Evolutionary conservation across 1,284 basidiomycete species (phyloP), one percentile per base, ranked within the genome.

Genomic region (Ceratorhiza oryzae-sativae): DNA sequence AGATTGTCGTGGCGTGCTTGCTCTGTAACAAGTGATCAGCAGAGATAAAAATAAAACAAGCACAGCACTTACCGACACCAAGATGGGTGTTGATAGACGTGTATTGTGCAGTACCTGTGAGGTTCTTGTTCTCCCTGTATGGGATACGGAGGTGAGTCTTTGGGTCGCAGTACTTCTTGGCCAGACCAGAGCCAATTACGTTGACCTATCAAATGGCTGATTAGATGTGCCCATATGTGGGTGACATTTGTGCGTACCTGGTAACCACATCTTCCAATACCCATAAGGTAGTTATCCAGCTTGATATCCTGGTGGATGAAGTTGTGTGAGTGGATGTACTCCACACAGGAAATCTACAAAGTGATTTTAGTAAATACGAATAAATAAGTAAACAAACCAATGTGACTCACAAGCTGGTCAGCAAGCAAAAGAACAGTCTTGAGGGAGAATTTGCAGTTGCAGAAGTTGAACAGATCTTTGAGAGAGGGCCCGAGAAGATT

Each of bases 251-350:
- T 20, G 15, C 51, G 32, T 45, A 59, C 67, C 83, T 99, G 97
- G 83, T 97, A 99, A 76, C 96, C 97, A 76, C 97, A 95, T 85
- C 98, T 99, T 77, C 97, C 97, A 75, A 99, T 98, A 51, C 97
- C 97, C 95, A 99, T 98, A 79, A 99, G 84, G 86, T 99, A 98
- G 85, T 99, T 99, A 86, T 99, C 97, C 60, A 97, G 97, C 83
- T 99, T 99, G 88, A 99, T 96, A 80, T 99, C 97, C 76, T 96
- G 95, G 82, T 99, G 97, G 76, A 99, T 98, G 82, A 99, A 99
- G 86, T 99, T 99, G 80, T 96, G 94, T 23, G 96, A 98, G 84
- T 99, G 97, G 77, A 98, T 95, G 84, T 98, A 98, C 82, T 99
- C 97, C 80, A 99, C 94, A 75, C 97, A 94, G 59, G 97, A 98